phyloP scores from a whole-genome alignment of 2,329 filamentous ascomycete genomes.

The Dactylellina sp. region DNA sequence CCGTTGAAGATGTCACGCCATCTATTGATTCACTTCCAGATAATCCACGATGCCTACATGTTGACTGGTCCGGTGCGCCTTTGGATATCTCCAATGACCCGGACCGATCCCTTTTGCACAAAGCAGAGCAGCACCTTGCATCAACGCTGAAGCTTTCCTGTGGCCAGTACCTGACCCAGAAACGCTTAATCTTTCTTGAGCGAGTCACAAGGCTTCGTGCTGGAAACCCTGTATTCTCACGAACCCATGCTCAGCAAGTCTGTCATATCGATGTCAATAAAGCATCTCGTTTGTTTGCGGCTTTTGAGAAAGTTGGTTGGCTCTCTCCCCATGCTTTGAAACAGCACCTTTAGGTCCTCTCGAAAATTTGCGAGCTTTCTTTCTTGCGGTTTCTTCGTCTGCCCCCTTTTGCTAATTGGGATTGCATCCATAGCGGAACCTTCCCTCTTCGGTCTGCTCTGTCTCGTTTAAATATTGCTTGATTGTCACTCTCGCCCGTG shows the following conservation, averaged over 20 bases:
- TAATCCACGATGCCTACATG: conserved; percentile 78
- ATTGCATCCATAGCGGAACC: no score
- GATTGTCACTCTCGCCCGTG: no score
- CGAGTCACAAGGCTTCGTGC: conserved; percentile 75
- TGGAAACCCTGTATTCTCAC: conserved; percentile 82
- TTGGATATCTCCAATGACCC: conserved; percentile 81
- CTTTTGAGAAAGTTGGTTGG: conserved; percentile 89
- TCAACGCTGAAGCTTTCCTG: conserved; percentile 84
- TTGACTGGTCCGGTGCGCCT: conserved; percentile 85
- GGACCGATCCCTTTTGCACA: conserved; percentile 77
- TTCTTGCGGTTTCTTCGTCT: background rate
- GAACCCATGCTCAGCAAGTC: conserved; percentile 95
- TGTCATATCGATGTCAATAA: conserved; percentile 99
- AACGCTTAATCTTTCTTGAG: conserved; percentile 87
- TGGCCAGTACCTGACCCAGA: conserved; percentile 90
- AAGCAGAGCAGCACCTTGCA: conserved; percentile 80
- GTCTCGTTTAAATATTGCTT: no score
- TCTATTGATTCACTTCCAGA: conserved; percentile 74
- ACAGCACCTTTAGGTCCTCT: conserved; percentile 42
- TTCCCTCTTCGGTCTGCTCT: no score
- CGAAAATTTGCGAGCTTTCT: background rate
- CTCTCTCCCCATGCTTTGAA: conserved; percentile 71
- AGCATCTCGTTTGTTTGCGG: conserved; percentile 89
- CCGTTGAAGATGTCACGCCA: conserved; percentile 79
- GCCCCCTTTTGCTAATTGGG: conserved; percentile 3